Conservation (phyloP, 352 stramenopile genomes). For the Globisporangium mamillatum region DNA sequence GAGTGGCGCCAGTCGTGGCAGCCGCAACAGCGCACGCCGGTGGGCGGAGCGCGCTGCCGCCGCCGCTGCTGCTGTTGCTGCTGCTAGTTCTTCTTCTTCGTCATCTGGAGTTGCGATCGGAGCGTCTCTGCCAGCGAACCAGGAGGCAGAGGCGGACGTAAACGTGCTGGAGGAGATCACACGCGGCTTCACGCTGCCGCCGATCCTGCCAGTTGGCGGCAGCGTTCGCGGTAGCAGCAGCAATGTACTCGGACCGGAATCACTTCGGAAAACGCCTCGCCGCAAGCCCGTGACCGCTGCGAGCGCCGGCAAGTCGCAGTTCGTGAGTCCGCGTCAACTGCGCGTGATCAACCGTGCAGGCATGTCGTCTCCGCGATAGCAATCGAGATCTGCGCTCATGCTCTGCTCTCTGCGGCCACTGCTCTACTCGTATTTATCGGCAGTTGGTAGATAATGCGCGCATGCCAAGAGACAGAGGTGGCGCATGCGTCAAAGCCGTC, state of each 20-base stretch:
- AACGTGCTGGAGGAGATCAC: slow-evolving; percentile 43
- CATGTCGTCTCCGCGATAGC: slow-evolving; percentile 9
- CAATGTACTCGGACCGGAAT: slow-evolving; percentile 9
- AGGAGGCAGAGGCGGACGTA: slow-evolving; percentile 11
- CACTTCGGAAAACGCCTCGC: slow-evolving; percentile 45
- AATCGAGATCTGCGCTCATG: slow-evolving; percentile 18
- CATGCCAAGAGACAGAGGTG: too few species aligned
- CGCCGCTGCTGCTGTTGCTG: not conserved
- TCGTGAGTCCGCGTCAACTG: slow-evolving; percentile 42
- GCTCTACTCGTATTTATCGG: not conserved
- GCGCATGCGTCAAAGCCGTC: not conserved
- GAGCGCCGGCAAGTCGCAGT: slow-evolving; percentile 37
- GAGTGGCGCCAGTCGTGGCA: slow-evolving; percentile 2
- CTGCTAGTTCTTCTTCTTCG: slow-evolving; percentile 13
- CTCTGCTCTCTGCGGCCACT: not conserved
- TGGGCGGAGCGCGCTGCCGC: slow-evolving; percentile 24
- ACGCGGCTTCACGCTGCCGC: slow-evolving; percentile 30
- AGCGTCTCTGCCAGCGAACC: slow-evolving; percentile 4
- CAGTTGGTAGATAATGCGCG: not conserved
- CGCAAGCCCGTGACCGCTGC: slow-evolving; percentile 42
- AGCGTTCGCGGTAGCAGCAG: not conserved
- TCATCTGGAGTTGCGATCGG: not conserved
- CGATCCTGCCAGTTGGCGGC: slow-evolving; percentile 20
- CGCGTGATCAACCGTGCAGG: slow-evolving; percentile 25
- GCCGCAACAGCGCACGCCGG: slow-evolving; percentile 8